These are phyloP conservation scores for Aphanomyces invadans DNA, from an alignment of 352 stramenopile genomes.

Conservation along the genomic window DNA sequence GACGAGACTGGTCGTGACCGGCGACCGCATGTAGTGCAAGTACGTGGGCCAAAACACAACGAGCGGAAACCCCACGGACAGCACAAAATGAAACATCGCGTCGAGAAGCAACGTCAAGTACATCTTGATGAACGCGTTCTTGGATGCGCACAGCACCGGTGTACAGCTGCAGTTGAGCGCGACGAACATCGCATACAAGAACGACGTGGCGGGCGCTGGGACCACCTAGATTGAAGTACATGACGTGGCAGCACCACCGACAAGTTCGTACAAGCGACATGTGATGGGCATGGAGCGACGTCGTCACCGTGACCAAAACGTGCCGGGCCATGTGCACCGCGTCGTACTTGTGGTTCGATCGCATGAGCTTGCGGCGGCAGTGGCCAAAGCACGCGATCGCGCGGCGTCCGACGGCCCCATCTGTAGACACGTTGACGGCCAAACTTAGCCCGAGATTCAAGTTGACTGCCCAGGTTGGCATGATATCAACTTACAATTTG, in stretches of 20 bases:
- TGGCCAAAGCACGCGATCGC: neutral
- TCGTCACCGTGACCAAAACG: neutral
- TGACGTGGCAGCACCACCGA: neutral
- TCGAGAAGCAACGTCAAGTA: slow-evolving; percentile 12
- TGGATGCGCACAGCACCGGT: neutral
- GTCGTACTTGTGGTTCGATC: neutral
- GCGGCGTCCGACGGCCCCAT: too few species aligned
- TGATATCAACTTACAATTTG: too few species aligned
- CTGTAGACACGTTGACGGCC: too few species aligned
- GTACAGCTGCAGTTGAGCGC: slow-evolving; percentile 4
- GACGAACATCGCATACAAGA: neutral
- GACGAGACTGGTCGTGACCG: neutral
- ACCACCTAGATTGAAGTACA: neutral
- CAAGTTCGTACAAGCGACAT: neutral
- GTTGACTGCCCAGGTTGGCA: too few species aligned
- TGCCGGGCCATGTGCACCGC: neutral
- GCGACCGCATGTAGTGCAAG: neutral
- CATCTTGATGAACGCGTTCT: neutral
- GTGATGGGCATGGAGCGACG: slow-evolving; percentile 1
- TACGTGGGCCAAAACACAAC: neutral
- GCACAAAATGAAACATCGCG: slow-evolving; percentile 9
- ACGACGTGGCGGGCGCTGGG: neutral
- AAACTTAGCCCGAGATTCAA: too few species aligned
- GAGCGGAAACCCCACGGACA: neutral
- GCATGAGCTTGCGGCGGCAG: neutral